These are phyloP conservation scores for Trichophyton benhamiae DNA, from an alignment of 2,329 filamentous ascomycete genomes.

Conservation along the genomic window DNA sequence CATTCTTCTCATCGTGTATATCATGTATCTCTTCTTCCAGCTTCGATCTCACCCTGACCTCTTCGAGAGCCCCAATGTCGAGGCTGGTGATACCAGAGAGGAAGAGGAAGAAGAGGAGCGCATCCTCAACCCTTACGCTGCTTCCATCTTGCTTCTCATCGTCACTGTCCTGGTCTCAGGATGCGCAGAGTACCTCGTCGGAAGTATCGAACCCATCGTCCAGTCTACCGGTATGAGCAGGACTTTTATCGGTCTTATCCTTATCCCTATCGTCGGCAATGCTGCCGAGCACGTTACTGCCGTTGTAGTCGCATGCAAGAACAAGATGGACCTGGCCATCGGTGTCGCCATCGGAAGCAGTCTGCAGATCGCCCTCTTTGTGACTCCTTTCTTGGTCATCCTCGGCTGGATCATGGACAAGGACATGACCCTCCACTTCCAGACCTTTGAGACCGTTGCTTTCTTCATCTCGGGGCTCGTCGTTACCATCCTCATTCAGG, in stretches of 20 bases:
- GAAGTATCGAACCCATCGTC: conserved; percentile 61
- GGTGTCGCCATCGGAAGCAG: conserved; percentile 71
- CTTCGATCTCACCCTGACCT: conserved; percentile 60
- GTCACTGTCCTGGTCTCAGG: conserved; percentile 59
- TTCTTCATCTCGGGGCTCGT: conserved; percentile 66
- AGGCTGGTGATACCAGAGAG: conserved; percentile 14
- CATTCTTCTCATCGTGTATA: conserved; percentile 61
- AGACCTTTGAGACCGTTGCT: conserved; percentile 65
- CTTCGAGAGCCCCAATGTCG: conserved; percentile 42
- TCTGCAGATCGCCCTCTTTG: conserved; percentile 70
- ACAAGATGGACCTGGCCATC: conserved; percentile 58
- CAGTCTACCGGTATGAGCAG: conserved; percentile 59
- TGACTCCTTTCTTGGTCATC: conserved; percentile 68
- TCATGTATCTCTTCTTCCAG: conserved; percentile 67
- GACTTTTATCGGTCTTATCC: conserved; percentile 67
- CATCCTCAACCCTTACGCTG: conserved; percentile 51
- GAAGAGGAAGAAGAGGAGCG: conserved; percentile 35
- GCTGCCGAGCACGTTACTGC: conserved; percentile 73
- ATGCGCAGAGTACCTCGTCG: conserved; percentile 66
- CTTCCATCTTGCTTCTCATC: conserved; percentile 53
- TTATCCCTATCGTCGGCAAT: conserved; percentile 70
- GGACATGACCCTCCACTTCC: conserved; percentile 68
- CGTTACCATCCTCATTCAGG: conserved; percentile 61
- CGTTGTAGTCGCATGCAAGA: conserved; percentile 62
- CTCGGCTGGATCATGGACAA: conserved; percentile 64